Conservation (phyloP, 805 yeast genomes). For the Starmerella vaccinii region DNA sequence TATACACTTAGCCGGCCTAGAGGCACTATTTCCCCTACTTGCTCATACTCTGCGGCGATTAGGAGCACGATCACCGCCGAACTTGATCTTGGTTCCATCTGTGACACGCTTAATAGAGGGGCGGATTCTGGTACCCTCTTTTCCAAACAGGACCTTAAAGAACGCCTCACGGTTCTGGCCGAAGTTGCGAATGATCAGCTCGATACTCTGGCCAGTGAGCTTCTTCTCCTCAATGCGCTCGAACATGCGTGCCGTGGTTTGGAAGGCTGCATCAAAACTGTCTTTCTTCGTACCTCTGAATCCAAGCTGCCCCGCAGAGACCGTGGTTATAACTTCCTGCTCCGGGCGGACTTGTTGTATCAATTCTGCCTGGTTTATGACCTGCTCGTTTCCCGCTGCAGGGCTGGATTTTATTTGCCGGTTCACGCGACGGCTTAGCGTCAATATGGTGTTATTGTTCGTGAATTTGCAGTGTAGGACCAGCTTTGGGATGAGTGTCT, state of each 20-base stretch:
- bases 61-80: slow-evolving; percentile 88
- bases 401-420: slow-evolving; percentile 29
- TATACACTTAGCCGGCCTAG: background rate
- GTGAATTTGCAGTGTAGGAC: slow-evolving; percentile 67
- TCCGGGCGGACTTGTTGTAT: slow-evolving; percentile 70
- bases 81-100: slow-evolving; percentile 72
- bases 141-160: slow-evolving; percentile 70
- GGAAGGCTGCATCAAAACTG: slow-evolving; percentile 88
- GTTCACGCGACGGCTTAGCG: slow-evolving; percentile 47
- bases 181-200: slow-evolving; percentile 66
- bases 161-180: slow-evolving; percentile 90
- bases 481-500: slow-evolving; percentile 33
- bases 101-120: slow-evolving; percentile 57
- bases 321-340: slow-evolving; percentile 56
- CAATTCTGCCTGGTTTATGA: slow-evolving; percentile 48
- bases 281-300: slow-evolving; percentile 83
- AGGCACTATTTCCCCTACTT: background rate
- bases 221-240: slow-evolving; percentile 55
- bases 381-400: slow-evolving; percentile 38
- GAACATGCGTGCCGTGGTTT: slow-evolving; percentile 65
- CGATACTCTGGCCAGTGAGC: slow-evolving; percentile 51
- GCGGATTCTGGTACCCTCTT: slow-evolving; percentile 68
- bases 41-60: slow-evolving; percentile 44
- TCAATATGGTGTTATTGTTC: slow-evolving; percentile 71
- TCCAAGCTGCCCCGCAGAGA: slow-evolving; percentile 79